A percentile compares a stretch with the other conserved stretches of the same genome.
Conservation (phyloP, 108 stramenopile species). For the Chaetoceros tenuissimus region DNA sequence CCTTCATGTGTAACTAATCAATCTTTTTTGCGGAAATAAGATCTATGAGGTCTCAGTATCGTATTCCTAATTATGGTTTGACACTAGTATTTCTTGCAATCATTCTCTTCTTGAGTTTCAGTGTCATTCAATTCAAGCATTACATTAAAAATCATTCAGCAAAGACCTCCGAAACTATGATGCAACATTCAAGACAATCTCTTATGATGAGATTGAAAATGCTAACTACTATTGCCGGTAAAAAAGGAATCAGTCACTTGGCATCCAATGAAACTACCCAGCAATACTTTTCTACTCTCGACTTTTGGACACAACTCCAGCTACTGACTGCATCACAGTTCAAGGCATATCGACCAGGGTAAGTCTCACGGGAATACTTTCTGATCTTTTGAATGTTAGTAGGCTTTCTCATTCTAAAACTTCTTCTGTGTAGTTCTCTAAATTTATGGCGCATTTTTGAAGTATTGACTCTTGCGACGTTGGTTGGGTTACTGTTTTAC, state of each 20-base stretch:
- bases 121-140: too few species aligned
- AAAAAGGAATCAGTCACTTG: not conserved
- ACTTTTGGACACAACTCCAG: not conserved
- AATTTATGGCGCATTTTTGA: conserved; percentile 10
- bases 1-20: not conserved
- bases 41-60: not conserved
- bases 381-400: not conserved
- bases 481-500: conserved; percentile 10
- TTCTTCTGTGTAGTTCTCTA: not conserved
- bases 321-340: not conserved
- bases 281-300: not conserved
- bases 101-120: too few species aligned
- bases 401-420: not conserved
- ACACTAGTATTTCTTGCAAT: too few species aligned
- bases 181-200: too few species aligned
- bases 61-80: not conserved
- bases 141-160: too few species aligned
- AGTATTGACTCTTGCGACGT: conserved; percentile 6
- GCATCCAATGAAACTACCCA: not conserved
- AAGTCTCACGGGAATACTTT: not conserved
- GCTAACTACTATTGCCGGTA: too few species aligned
- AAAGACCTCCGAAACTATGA: too few species aligned
- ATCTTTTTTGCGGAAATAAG: not conserved
- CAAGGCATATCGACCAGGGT: not conserved
- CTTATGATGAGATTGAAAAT: too few species aligned